Base-by-base conservation (phyloP, 768 basidiomycete genomes). In the Mycena floridula region DNA sequence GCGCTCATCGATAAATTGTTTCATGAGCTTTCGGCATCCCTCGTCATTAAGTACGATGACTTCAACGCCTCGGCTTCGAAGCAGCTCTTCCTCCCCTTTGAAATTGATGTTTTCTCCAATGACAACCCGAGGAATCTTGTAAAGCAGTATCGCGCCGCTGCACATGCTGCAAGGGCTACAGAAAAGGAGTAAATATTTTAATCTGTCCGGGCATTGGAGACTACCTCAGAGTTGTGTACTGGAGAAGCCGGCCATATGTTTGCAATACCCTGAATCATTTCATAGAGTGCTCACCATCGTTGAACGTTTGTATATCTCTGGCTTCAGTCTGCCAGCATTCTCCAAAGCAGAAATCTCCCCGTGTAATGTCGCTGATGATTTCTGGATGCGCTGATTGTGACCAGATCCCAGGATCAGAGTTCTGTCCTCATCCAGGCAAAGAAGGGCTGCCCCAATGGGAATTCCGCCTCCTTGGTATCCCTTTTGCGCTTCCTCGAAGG, bases 81-180 rank as follows among this genome's bases (percentile, higher is more conserved):
- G 65, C 16, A 81, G 61, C 16, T 74, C 68, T 50, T 84, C 82
- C 1, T 67, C 72, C 7, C 77, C 79, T 13, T 70, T 48, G 51
- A 73, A 79, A 27, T 68, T 83, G 15, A 48, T n/a, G n/a, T n/a
- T n/a, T n/a, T n/a, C n/a, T n/a, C n/a, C 37, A 38, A 85, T 76
- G 9, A 85, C 80, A 7, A 82, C 74, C 5, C 81, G 70, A 4
- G 77, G 76, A 30, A 85, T 82, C 37, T 74, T 73, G 60, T 80
- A 82, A 8, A 82, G 64, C n/a, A 79, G 47, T 21, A 80, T 75
- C 1, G 81, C 74, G 7, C 81, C 82, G 1, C 74, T 69, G 53
- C 82, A 84, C 82, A 83, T 82, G 42, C 63, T 70, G 53, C 82
- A 84, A 2, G 82, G 83, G 36, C 76, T 77, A 21, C 53, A 50